Base-by-base conservation (phyloP, 768 basidiomycete genomes). In the Podaxis sp. region DNA sequence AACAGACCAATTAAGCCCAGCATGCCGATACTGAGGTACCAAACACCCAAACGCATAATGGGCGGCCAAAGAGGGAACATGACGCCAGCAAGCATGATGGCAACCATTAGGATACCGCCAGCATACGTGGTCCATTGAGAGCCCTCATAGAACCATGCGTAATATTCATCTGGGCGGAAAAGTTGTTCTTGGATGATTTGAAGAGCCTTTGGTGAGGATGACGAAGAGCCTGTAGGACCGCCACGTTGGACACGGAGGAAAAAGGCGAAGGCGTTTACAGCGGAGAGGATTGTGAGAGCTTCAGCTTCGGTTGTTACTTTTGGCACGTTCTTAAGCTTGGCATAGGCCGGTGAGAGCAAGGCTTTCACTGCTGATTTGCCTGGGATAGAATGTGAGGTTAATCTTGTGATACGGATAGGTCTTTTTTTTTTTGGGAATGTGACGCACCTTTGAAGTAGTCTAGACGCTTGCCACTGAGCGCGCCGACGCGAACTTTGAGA, bases 21-120 rank as follows among this genome's bases (percentile, higher is more conserved):
- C 75, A 95, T 88, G 50, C 76, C 90, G 61, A 98, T 88, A 66
- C 89, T 91, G 64, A 99, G 79, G 73, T 99, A 99, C 90, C 91
- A 98, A 59, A 95, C 96, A 37, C 96, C 95, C 32, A 95, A 77
- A 13, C 96, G 84, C 83, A 99, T 85, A 67, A 86, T 87, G 52
- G 90, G 85, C 1, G 97, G 97, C 97, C 97, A 99, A 14, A 99
- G 82, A 3, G 97, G 97, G 85, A 97, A 99, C 95, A 99, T 97
- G 69, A 98, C 95, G 1, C 92, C 95, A 4, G 90, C 95, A 46
- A 99, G 88, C 80, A 98, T 93, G 70, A 98, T 79, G 44, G 81
- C 84, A 61, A 98, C 95, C 92, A 99, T 95, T 28, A 86, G 86
- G 11, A 90, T 78, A 16, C 92, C 96, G 44, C 94, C 93, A 9